Conservation (phyloP, 208 protist species). For the Porcisia hertigi region DNA sequence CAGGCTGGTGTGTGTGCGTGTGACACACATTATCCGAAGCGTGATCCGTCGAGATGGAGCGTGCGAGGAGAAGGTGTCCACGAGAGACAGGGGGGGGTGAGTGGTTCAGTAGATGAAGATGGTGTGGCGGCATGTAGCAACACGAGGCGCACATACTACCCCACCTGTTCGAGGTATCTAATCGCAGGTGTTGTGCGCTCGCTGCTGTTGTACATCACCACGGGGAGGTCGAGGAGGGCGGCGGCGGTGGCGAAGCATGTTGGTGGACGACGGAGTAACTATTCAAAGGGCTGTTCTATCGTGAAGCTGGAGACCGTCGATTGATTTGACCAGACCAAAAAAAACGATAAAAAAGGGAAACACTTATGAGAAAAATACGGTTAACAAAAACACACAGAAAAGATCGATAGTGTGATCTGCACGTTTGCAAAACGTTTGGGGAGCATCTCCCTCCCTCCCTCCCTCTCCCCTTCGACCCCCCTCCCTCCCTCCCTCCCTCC, state of each 20-base stretch:
- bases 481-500: no score
- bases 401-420: no score
- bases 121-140: neutral
- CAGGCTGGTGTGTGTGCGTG: no score
- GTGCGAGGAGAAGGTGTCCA: neutral
- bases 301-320: no score
- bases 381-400: neutral
- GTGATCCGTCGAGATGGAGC: neutral
- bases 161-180: neutral
- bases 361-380: neutral
- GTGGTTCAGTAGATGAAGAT: neutral
- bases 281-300: no score
- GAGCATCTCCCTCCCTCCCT: no score
- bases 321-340: no score
- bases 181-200: neutral
- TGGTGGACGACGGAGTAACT: no score
- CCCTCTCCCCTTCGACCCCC: no score
- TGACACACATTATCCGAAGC: no score
- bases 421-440: no score
- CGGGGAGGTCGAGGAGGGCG: neutral
- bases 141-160: neutral
- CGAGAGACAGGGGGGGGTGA: neutral
- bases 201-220: neutral
- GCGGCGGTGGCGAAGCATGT: no score
- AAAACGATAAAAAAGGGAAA: neutral